These are phyloP conservation scores for Saturnispora kantuleensis DNA, from an alignment of 805 yeast genomes.

Conservation along the genomic window DNA sequence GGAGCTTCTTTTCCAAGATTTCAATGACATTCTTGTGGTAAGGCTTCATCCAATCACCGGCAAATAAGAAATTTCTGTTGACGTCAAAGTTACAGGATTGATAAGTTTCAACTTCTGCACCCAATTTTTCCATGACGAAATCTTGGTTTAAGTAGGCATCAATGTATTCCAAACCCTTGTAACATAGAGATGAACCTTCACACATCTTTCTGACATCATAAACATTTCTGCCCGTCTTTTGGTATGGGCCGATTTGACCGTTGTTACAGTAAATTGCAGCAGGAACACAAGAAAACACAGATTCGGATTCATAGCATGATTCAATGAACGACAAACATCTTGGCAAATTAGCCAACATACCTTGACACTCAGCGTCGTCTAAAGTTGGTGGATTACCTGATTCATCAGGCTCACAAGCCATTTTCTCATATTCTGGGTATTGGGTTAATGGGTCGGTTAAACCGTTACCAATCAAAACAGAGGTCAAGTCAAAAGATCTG, in stretches of 20 bases:
- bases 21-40: slow-evolving; percentile 47
- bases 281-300: slow-evolving; percentile 53
- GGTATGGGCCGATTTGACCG: slow-evolving; percentile 49
- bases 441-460: slow-evolving; percentile 78
- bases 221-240: slow-evolving; percentile 50
- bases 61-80: slow-evolving; percentile 38
- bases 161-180: slow-evolving; percentile 38
- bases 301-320: slow-evolving; percentile 52
- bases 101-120: slow-evolving; percentile 43
- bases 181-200: slow-evolving; percentile 44
- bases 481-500: slow-evolving; percentile 54
- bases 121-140: slow-evolving; percentile 44
- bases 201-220: slow-evolving; percentile 53
- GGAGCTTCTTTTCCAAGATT: slow-evolving; percentile 56
- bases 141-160: slow-evolving; percentile 45
- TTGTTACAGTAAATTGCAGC: slow-evolving; percentile 54
- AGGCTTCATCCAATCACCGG: slow-evolving; percentile 64
- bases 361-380: slow-evolving; percentile 56
- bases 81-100: slow-evolving; percentile 44
- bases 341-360: slow-evolving; percentile 52
- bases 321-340: slow-evolving; percentile 55
- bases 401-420: slow-evolving; percentile 83
- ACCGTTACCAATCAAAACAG: slow-evolving; percentile 88
- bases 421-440: slow-evolving; percentile 72
- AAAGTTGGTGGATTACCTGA: slow-evolving; percentile 66